phyloP scores from a whole-genome alignment of 2,329 filamentous ascomycete genomes.

The Bisporella sp. region DNA sequence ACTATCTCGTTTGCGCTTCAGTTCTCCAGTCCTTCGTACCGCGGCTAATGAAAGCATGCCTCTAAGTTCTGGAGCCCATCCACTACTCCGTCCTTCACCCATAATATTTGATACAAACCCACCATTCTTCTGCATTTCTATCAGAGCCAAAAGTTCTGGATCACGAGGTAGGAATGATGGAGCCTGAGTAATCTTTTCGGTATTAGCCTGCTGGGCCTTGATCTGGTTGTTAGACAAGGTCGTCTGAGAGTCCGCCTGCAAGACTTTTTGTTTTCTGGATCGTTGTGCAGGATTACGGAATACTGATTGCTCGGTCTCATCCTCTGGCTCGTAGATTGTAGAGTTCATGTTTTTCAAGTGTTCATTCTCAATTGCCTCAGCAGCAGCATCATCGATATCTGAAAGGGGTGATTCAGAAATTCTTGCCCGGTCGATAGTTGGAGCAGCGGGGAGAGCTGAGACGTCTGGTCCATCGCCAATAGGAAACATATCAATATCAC shows the following conservation, averaged over 20 bases:
- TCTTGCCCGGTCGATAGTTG: conserved; percentile 45
- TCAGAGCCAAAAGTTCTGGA: conserved; percentile 75
- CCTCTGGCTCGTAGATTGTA: conserved; percentile 50
- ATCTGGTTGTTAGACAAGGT: conserved; percentile 72
- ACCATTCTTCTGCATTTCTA: conserved; percentile 87
- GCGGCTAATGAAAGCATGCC: conserved; percentile 87
- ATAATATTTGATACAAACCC: conserved; percentile 85
- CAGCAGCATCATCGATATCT: conserved; percentile 58
- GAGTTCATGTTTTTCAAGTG: conserved; percentile 39
- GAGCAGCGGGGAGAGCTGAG: conserved; percentile 38
- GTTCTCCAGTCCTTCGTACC: conserved; percentile 66
- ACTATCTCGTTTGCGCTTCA: conserved; percentile 91
- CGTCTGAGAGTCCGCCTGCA: conserved; percentile 72
- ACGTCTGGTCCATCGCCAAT: conserved; percentile 52
- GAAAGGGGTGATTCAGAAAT: conserved; percentile 66
- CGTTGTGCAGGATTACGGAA: conserved; percentile 66
- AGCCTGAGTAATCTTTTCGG: conserved; percentile 77
- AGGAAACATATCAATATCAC: conserved; percentile 57
- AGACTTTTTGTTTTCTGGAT: conserved; percentile 71
- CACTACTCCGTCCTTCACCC: conserved; percentile 67
- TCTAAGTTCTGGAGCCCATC: conserved; percentile 87
- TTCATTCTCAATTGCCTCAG: conserved; percentile 52
- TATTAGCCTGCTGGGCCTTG: conserved; percentile 78
- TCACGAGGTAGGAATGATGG: conserved; percentile 81
- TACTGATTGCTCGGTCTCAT: conserved; percentile 47